phyloP scores from a whole-genome alignment of 2,329 filamentous ascomycete genomes.

The Aspergillus spinulosporus region DNA sequence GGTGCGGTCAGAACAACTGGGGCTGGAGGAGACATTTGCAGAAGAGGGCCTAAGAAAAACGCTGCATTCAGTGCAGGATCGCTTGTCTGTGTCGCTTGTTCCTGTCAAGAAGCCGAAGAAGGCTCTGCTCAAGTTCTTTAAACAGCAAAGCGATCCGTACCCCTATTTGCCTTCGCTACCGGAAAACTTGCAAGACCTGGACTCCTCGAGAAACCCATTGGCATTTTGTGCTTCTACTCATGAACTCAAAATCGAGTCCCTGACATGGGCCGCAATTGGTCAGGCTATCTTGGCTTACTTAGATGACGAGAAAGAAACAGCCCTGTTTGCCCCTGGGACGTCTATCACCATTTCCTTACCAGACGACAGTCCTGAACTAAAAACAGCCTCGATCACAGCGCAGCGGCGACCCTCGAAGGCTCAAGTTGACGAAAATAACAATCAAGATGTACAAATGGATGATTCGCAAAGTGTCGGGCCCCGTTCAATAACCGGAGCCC shows the following conservation, averaged over 20 bases:
- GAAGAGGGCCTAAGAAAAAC: conserved; percentile 53
- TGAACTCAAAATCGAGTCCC: conserved; percentile 35
- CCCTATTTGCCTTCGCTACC: conserved; percentile 45
- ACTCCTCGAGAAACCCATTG: conserved; percentile 37
- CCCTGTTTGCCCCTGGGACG: conserved; percentile 36
- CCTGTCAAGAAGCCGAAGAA: conserved; percentile 54
- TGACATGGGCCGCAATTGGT: conserved; percentile 52
- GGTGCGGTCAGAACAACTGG: conserved; percentile 57
- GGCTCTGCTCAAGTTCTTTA: conserved; percentile 54
- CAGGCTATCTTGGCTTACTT: conserved; percentile 49
- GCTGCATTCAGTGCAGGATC: conserved; percentile 55
- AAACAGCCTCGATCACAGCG: conserved; percentile 18
- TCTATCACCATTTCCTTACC: conserved; percentile 47
- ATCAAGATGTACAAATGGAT: conserved; percentile 22
- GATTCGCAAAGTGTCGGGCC: conserved; percentile 13
- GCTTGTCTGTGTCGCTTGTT: conserved; percentile 54
- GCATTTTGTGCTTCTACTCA: conserved; percentile 40
- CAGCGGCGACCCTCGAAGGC: conserved; percentile 17
- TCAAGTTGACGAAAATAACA: conserved; percentile 13
- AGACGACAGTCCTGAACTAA: conserved; percentile 26
- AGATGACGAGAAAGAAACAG: conserved; percentile 34
- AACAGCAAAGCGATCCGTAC: conserved; percentile 57
- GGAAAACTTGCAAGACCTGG: conserved; percentile 29
- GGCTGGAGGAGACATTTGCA: conserved; percentile 57
- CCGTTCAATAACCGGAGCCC: conserved; percentile 16